Evolutionary conservation across 1,139 yeast species (phyloP).

Genomic region (Hanseniaspora gamundiae): DNA sequence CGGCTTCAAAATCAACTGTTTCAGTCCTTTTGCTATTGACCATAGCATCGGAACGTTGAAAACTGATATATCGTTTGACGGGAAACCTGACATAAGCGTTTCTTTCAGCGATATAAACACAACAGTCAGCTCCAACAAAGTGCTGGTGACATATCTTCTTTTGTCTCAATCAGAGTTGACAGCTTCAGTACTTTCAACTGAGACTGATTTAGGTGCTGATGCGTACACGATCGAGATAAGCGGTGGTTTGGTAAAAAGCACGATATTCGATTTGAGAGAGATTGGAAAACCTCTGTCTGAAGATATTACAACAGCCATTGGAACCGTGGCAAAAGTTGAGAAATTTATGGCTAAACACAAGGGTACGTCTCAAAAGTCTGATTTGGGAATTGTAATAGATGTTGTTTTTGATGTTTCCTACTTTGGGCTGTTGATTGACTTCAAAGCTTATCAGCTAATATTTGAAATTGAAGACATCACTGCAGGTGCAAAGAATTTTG

Average conservation of each 20-base stretch:
- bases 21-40: constrained; percentile 4
- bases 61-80: background rate
- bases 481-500: constrained; percentile 4
- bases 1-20: background rate
- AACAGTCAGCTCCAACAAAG: background rate
- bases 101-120: constrained; percentile 1
- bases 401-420: constrained; percentile 3
- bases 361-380: background rate
- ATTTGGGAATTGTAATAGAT: background rate
- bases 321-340: background rate
- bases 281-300: constrained; percentile 1
- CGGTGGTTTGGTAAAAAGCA: background rate
- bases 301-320: background rate
- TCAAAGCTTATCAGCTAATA: constrained; percentile 5
- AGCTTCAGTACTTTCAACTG: background rate
- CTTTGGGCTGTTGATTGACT: constrained; percentile 5
- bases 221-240: background rate
- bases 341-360: background rate
- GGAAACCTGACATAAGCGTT: background rate
- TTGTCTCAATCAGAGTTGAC: constrained; percentile 8
- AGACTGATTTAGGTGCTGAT: background rate
- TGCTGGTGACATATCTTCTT: constrained; percentile 3
- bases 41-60: constrained; percentile 1
- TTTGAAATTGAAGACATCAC: constrained; percentile 1
- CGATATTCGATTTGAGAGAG: constrained; percentile 5